phyloP scores from a whole-genome alignment of 345 rosid species.

The Eucalyptus tenuipes region DNA sequence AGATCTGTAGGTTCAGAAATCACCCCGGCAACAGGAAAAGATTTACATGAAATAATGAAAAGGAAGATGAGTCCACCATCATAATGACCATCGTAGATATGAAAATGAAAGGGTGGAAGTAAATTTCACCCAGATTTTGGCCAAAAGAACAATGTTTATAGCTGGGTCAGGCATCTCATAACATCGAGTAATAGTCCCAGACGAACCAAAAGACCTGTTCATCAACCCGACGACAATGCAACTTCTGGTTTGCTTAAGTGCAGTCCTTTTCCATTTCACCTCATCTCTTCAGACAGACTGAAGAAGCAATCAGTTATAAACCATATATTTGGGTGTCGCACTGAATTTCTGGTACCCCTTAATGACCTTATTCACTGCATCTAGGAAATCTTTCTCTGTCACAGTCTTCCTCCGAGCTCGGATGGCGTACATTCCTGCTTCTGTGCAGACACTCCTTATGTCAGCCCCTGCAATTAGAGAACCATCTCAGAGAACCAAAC shows the following conservation, averaged over 20 bases:
- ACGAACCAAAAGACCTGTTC: not conserved
- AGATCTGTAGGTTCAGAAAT: not conserved
- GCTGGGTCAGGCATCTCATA: not conserved
- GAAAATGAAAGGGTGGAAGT: not conserved
- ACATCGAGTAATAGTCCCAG: not conserved
- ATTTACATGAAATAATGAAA: not conserved
- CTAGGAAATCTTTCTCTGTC: slow-evolving; percentile 86
- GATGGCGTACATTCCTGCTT: slow-evolving; percentile 92
- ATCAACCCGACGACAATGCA: not conserved
- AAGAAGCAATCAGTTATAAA: slow-evolving; percentile 39
- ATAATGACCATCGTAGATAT: not conserved
- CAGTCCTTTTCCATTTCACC: not conserved
- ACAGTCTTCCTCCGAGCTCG: slow-evolving; percentile 85
- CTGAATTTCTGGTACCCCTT: slow-evolving; percentile 96
- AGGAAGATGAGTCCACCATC: not conserved
- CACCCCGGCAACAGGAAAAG: not conserved
- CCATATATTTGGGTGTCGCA: slow-evolving; percentile 94
- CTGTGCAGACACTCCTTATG: slow-evolving; percentile 89
- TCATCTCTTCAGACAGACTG: not conserved
- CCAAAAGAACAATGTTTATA: not conserved
- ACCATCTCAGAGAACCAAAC: not conserved
- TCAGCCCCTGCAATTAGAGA: slow-evolving; percentile 44
- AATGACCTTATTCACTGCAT: slow-evolving; percentile 92
- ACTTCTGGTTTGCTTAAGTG: not conserved
- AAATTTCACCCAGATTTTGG: not conserved